Conservation (phyloP, 2,329 filamentous ascomycete genomes). For the Trichophyton simii region DNA sequence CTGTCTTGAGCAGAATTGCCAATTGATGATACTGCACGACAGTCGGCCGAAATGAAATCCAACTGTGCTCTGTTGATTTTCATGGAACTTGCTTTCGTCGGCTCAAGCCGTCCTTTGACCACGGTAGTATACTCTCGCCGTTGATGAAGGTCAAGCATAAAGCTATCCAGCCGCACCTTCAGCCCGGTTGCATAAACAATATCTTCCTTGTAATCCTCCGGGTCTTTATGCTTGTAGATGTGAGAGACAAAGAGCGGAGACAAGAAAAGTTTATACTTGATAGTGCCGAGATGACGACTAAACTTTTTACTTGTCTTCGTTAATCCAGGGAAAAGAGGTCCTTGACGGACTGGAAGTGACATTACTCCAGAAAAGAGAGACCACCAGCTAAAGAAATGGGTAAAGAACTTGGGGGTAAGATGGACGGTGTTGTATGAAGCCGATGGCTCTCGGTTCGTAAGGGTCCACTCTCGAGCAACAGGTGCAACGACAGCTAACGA, state of each 20-base stretch:
- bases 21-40: conserved; percentile 84
- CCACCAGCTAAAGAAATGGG: conserved; percentile 98
- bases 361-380: conserved; percentile 89
- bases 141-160: conserved; percentile 94
- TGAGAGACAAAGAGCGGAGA: conserved; percentile 91
- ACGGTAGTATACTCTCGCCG: conserved; percentile 82
- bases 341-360: conserved; percentile 88
- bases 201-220: conserved; percentile 66
- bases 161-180: conserved; percentile 89
- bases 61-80: conserved; percentile 90
- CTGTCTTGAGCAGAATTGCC: conserved; percentile 66
- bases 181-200: conserved; percentile 86
- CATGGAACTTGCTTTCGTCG: conserved; percentile 78
- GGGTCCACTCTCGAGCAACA: conserved; percentile 71
- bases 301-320: conserved; percentile 99
- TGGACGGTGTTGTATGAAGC: conserved; percentile 95
- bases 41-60: conserved; percentile 80
- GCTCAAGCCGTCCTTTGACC: conserved; percentile 61
- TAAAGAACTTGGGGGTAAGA: conserved; percentile 89
- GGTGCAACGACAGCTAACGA: conserved; percentile 86
- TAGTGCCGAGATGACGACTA: conserved; percentile 87
- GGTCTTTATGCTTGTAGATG: conserved; percentile 96
- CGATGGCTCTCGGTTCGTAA: conserved; percentile 60
- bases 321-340: conserved; percentile 74
- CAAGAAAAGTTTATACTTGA: conserved; percentile 90